Base-by-base conservation (phyloP, 2,329 filamentous ascomycete species). In the Raffaelea ambrosiae region DNA sequence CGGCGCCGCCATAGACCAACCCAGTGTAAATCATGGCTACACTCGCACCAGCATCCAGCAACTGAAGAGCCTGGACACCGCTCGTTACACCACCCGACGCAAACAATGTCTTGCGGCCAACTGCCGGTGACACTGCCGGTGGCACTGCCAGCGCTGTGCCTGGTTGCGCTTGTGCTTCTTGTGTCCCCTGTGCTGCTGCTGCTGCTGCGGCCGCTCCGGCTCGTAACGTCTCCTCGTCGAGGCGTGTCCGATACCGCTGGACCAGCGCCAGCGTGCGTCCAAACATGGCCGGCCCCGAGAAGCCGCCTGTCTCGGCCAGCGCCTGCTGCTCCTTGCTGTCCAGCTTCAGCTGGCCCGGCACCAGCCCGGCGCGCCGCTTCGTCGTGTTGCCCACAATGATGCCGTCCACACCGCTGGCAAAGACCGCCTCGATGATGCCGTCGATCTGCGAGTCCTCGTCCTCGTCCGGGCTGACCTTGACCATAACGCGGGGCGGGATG, bases 331-430 rank as follows among this genome's bases (percentile, higher is more conserved):
- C 91, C 53, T 77, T 72, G 2, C 70, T 58, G 0, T 83, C 77
- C 22, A 95, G 72, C 31, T 70, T 64, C 54, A 84, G 77, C 22
- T 84, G 82, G 21, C 74, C 67, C 0, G 89, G 84, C 1, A 91
- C 62, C 3, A 90, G 69, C 3, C 81, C 83, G 0, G 83, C 77
- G 40, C 93, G 77, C 54, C 83, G 79, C 67, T 93, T 95, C 3
- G 93, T 98, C 0, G 93, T 98, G 70, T 98, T 98, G 11, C 91
- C 93, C 4, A 98, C 91, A 53, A 98, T 96, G 33, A 98, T 81
- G 23, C 93, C 93, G 58, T 96, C 90, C 2, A 97, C 90, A 7
- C 90, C 90, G 51, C 86, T 88, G 55, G 74, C 73, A 72, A 81
- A 85, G 13, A 95, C 83, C 0, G 90, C 90, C 57, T 89, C 79